Base-by-base conservation (phyloP, 495 filamentous ascomycete genomes). In the Zalerion maritima region DNA sequence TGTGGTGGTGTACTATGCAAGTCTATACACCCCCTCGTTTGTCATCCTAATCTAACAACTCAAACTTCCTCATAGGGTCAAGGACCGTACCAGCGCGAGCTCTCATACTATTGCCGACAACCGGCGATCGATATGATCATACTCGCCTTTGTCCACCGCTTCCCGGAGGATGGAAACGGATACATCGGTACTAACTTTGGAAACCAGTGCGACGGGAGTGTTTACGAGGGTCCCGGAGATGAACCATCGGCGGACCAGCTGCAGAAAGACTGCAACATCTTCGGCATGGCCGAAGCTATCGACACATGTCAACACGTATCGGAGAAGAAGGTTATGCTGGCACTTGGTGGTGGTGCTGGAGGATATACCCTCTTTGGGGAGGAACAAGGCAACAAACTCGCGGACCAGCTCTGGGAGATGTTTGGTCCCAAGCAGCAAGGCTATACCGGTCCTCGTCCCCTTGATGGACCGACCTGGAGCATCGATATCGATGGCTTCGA, bases 171-270 rank as follows among this genome's bases (percentile, higher is more conserved):
- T 28, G 49, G 41, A 6, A 50, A 58, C 24, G 67, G 64, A 14
- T 70, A 62, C 32, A 71, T 73, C 6, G 68, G 60, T 3, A 62
- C 62, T 19, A 75, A 78, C 48, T 78, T 77, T 46, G 75, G 69
- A 7, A 77, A 80, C 43, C 61, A 71, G 26, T 77, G 77, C 44
- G 65, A 65, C 37, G 48, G 47, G 13, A 38, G 42, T 4, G 29
- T 41, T 1, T 53, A 55, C 24, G 22, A 43, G 1, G 47, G 50
- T 12, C 49, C 50, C 1, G 54, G 52, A 7, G 40, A 36, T 17
- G 38, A 46, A 15, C 24, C 41, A 0, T 35, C 35, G 7, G 43
- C 46, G 14, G 43, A 52, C 28, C 17, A 29, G 9, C 34, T 53
- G 6, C 36, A 37, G 29, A 43, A 43, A 2, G 48, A 48, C 17